A percentile compares a stretch with the other conserved stretches of the same genome.
phyloP scores from a whole-genome alignment of 345 rosid species.

The Melaleuca alternifolia region DNA sequence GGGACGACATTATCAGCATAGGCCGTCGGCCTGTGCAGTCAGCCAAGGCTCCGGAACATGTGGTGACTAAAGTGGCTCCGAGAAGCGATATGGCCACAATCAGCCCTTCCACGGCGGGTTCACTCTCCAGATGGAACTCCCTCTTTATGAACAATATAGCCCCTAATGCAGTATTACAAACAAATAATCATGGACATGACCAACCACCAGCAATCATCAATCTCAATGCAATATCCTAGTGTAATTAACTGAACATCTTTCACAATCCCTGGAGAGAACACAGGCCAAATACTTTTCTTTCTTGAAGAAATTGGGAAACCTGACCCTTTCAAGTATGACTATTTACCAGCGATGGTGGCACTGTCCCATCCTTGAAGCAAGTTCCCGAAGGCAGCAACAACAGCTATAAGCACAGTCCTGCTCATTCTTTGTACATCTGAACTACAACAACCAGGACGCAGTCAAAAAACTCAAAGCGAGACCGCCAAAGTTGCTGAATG shows the following conservation, averaged over 20 bases:
- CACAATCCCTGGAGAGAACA: no score
- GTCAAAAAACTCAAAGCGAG: neutral
- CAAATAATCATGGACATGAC: neutral
- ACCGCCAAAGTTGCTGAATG: neutral
- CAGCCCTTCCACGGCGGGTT: conserved; percentile 75
- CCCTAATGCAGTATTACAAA: conserved; percentile 32
- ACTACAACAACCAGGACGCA: neutral
- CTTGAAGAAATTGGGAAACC: neutral
- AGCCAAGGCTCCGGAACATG: conserved; percentile 74
- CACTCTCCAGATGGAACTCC: conserved; percentile 63
- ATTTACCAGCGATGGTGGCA: conserved; percentile 91
- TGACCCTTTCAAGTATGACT: neutral
- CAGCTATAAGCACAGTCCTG: conserved; percentile 84
- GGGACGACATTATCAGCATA: conserved; percentile 65
- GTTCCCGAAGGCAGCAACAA: conserved; percentile 89
- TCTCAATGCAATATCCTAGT: neutral
- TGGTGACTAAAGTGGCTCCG: conserved; percentile 84
- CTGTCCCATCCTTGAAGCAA: conserved; percentile 99
- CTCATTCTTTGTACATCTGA: conserved; percentile 25
- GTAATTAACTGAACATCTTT: neutral
- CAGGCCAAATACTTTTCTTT: neutral
- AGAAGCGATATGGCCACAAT: conserved; percentile 91
- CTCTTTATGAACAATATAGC: conserved; percentile 84
- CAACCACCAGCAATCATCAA: neutral
- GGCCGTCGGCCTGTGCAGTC: conserved; percentile 92